Conservation (phyloP, 139 green algal genomes). For the Edaphochlamys debaryana region DNA sequence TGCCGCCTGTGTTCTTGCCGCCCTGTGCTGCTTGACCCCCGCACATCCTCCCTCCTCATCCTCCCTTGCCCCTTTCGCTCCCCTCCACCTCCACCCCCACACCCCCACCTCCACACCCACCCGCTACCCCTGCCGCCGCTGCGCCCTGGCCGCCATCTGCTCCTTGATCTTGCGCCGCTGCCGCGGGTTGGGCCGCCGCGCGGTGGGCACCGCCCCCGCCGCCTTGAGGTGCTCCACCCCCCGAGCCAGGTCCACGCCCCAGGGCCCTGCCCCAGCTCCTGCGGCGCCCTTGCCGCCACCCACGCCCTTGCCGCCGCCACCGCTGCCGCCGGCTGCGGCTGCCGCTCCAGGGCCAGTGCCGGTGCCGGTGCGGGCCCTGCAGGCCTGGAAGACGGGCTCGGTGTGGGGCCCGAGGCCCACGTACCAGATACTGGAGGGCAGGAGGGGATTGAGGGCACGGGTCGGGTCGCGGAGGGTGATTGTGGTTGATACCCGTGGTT, state of each 20-base stretch:
- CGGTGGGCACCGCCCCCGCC: slow-evolving; percentile 9
- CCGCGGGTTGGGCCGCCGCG: slow-evolving; percentile 28
- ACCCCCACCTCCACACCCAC: no score
- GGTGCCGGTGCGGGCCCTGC: not conserved
- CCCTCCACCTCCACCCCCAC: no score
- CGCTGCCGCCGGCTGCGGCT: not conserved
- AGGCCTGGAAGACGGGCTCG: not conserved
- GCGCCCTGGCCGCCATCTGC: not conserved
- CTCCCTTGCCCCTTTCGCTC: no score
- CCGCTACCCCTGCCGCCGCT: not conserved
- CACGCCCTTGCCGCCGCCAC: not conserved
- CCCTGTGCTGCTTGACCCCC: no score
- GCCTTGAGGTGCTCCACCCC: not conserved
- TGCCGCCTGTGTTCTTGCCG: no score
- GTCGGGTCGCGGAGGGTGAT: no score
- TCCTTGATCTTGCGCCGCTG: slow-evolving; percentile 21
- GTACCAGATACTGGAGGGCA: slow-evolving; percentile 31
- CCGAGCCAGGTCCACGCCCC: slow-evolving; percentile 4
- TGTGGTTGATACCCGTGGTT: no score
- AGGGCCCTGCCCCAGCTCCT: not conserved
- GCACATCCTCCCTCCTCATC: no score
- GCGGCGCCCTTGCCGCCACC: not conserved
- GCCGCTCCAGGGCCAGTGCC: not conserved
- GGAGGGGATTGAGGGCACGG: not conserved
- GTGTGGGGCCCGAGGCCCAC: slow-evolving; percentile 7